A percentile compares a stretch with the other conserved stretches of the same genome.
These are phyloP conservation scores for Aspergillus ruber DNA, from an alignment of 2,329 filamentous ascomycete species.

Conservation along the genomic window DNA sequence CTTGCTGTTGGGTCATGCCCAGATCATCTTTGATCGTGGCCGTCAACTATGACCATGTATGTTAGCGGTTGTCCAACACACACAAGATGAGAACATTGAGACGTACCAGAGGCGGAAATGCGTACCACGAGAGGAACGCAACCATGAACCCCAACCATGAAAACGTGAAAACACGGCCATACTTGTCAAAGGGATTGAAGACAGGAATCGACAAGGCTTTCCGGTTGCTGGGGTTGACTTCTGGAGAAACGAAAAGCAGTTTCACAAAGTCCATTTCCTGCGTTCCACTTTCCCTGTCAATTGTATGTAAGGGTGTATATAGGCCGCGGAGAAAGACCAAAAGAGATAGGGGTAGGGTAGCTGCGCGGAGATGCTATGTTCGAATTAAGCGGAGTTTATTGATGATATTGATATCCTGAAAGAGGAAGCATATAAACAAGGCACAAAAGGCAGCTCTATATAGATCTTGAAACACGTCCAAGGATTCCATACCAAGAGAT, in stretches of 20 bases:
- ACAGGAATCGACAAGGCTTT: slow-evolving; percentile 76
- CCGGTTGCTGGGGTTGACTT: slow-evolving; percentile 74
- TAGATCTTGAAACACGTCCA: neutral
- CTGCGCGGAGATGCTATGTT: neutral
- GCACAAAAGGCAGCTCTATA: neutral
- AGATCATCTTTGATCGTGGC: slow-evolving; percentile 77
- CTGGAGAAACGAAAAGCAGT: slow-evolving; percentile 47
- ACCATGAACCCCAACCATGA: slow-evolving; percentile 82
- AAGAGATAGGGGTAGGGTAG: neutral
- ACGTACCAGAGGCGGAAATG: slow-evolving; percentile 75
- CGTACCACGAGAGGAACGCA: slow-evolving; percentile 85
- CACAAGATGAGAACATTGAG: neutral
- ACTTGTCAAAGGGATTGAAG: slow-evolving; percentile 69
- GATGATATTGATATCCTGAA: too few species aligned
- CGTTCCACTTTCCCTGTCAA: neutral
- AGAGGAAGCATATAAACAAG: too few species aligned
- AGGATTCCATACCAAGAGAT: neutral
- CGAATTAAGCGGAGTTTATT: too few species aligned
- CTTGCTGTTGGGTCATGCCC: slow-evolving; percentile 60
- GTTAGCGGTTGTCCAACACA: slow-evolving; percentile 13
- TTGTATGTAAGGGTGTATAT: neutral
- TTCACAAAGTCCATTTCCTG: slow-evolving; percentile 19
- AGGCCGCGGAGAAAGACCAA: neutral
- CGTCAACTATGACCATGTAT: slow-evolving; percentile 45
- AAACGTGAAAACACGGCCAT: slow-evolving; percentile 87